A percentile compares a stretch with the other conserved stretches of the same genome.
Evolutionary conservation across 306 rosid genomes (phyloP).

Genomic region (Ochetophila trinervis): DNA sequence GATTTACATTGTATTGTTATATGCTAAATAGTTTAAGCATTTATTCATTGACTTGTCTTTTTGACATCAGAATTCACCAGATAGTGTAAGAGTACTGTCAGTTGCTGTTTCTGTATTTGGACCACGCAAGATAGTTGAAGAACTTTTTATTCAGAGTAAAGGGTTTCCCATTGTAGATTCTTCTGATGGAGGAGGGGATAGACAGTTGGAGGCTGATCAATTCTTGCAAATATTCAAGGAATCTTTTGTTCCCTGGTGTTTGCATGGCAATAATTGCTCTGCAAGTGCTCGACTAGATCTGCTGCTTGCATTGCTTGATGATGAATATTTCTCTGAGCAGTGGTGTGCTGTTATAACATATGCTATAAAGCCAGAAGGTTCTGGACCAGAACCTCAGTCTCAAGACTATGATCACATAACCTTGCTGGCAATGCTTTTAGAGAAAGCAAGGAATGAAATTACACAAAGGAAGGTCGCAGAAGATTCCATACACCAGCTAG

Average conservation of each 20-base stretch:
- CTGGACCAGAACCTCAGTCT: slow-evolving; percentile 38
- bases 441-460: slow-evolving; percentile 59
- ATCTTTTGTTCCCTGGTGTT: slow-evolving; percentile 86
- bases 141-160: slow-evolving; percentile 47
- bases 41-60: slow-evolving; percentile 22
- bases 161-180: slow-evolving; percentile 29
- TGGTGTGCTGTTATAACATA: slow-evolving; percentile 63
- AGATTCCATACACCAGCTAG: slow-evolving; percentile 31
- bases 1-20: background rate
- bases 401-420: slow-evolving; percentile 49
- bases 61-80: slow-evolving; percentile 63
- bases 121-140: slow-evolving; percentile 57
- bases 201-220: slow-evolving; percentile 35
- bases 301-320: slow-evolving; percentile 72
- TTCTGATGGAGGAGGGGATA: slow-evolving; percentile 34
- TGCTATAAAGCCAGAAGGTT: slow-evolving; percentile 45
- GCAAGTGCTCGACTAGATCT: slow-evolving; percentile 65
- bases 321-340: slow-evolving; percentile 75
- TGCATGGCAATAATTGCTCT: slow-evolving; percentile 48
- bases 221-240: slow-evolving; percentile 74
- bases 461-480: slow-evolving; percentile 41
- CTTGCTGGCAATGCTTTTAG: slow-evolving; percentile 64
- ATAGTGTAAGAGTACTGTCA: slow-evolving; percentile 57
- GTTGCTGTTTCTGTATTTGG: slow-evolving; percentile 78
- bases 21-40: slow-evolving; percentile 11